Base-by-base conservation (phyloP, 192 early-diverging fungal genomes). In the Lobosporangium transversale region DNA sequence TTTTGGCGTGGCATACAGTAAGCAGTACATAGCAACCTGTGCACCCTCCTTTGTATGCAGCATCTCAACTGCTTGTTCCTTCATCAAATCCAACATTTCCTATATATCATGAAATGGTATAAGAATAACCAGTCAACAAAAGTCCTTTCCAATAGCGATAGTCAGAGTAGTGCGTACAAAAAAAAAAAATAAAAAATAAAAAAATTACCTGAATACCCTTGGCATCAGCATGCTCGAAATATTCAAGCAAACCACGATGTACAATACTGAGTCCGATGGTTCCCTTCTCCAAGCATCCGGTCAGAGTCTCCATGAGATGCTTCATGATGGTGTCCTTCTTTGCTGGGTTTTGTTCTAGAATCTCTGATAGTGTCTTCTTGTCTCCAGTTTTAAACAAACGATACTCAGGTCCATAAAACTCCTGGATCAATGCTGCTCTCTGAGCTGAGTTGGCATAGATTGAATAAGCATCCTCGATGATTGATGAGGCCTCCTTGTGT, bases 381-480 rank as follows among this genome's bases (percentile, higher is more conserved):
- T 79, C 57, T 45, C 70, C 66, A 44, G 84, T 82, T 88, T 90
- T 93, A 78, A 95, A 97, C 24, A 98, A 64, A 4, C 91, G 87
- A 83, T 92, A 95, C 73, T 98, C 96, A 14, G 89, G 91, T 47
- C 96, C 96, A 79, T 96, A 98, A 70, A 98, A 94, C 84, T 98
- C 96, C 52, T 93, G 89, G 51, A 94, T 86, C 66, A 98, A 80
- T 18, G 80, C 74, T 47, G 83, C 83, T 40, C 91, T 71, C 78
- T 98, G 93, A 53, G 74, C 51, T 3, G 89, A 84, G 57, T 92
- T 97, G 26, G 92, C 88, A 62, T 90, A 95, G 75, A 90, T 87
- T 14, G 86, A 81, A 59, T 94, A 98, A 35, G 90, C 91, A 47
- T 92, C 90, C 69, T 98, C 96, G 20, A 98, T 80, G 12, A 96